Evolutionary conservation across 352 stramenopile species (phyloP), one percentile per base, ranked within the genome.

Genomic region (Globisporangium orthogonon): DNA sequence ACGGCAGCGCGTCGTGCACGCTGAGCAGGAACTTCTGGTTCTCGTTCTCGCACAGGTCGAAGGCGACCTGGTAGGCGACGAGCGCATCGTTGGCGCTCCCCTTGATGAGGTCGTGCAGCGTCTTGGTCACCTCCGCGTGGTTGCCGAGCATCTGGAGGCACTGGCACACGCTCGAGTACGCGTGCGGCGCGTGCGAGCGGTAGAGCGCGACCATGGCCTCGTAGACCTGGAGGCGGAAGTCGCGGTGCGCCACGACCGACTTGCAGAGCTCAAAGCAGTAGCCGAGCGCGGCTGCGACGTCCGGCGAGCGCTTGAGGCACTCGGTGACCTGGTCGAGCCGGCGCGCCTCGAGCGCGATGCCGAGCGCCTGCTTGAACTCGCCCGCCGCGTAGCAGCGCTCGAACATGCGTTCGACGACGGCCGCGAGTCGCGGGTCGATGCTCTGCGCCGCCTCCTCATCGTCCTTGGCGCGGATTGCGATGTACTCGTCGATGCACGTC

Each of bases 401-500:
- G 70, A 99, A 98, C 91, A 99, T 98, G 61, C 89, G 86, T 64
- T 99, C 91, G 2, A 99, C 95, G 56, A 99, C 95, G 5, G 78
- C 78, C 61, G 94, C 89, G 43, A 99, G 86, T 53, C 97, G 89
- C 51, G 92, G 80, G 62, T 97, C 87, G 39, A 97, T 69, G 43
- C 76, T 72, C 53, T 86, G 81, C 40, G 95, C 76, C 15, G 78
- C 72, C 54, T 89, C 76, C 2, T 69, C 70, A 51, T 95, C 83
- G 51, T 89, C 73, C 58, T 92, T 92, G 29, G 74, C 66, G 53
- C 91, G 83, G 44, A 96, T 78, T 18, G 75, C 73, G 58, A 98
- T 94, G 77, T 99, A 99, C 63, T 98, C 89, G 69, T 98, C 97
- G 64, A 99, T 98, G 67, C 96, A 98, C 33, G 96, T 93, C 13